Base-by-base conservation (phyloP, 2,329 filamentous ascomycete genomes). In the Calonectria pauciramosa region DNA sequence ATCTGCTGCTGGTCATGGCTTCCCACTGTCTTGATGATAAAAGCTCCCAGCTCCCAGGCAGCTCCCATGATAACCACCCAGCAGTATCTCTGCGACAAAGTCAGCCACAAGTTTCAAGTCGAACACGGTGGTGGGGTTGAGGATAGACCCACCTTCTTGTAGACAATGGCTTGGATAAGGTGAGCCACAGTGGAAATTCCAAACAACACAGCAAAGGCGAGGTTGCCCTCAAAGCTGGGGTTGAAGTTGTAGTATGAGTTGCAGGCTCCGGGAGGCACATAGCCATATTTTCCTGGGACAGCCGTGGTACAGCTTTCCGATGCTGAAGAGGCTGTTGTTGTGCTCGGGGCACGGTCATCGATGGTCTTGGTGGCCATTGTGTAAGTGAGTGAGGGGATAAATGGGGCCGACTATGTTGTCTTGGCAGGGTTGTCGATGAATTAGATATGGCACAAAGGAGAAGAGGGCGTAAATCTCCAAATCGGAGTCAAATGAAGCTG, bases 31-130 rank as follows among this genome's bases (percentile, higher is more conserved):
- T 84, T 83, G 18, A 87, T 75, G 34, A 82, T 70, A 70, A 88
- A 88, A n/a, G 82, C 85, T 4, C 82, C 70, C 5, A 82, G 82
- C 72, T 88, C 86, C 85, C 85, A 88, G 0, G 77, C 32, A 0
- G 76, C 83, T 14, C 83, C 85, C 84, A 87, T 86, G 36, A 86
- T 82, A 3, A 86, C 66, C 13, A 87, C 85, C 86, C 85, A 87
- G 71, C 80, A 84, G 56, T 83, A 84, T 38, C 68, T 78, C 82
- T 85, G 28, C 18, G n/a, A 38, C 11, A 1, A 7, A 3, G 49
- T 79, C 47, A 79, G 56, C 10, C 3, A n/a, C 34, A 36, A 2
- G 34, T n/a, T 16, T 36, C 7, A 3, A 65, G n/a, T 6, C 16
- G n/a, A 63, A 38, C 34, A 23, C 41, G n/a, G 32, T 8, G 8